Evolutionary conservation across 2,329 filamentous ascomycete genomes (phyloP), one percentile per base, ranked within the genome.

Genomic region (Botrytis fabae): DNA sequence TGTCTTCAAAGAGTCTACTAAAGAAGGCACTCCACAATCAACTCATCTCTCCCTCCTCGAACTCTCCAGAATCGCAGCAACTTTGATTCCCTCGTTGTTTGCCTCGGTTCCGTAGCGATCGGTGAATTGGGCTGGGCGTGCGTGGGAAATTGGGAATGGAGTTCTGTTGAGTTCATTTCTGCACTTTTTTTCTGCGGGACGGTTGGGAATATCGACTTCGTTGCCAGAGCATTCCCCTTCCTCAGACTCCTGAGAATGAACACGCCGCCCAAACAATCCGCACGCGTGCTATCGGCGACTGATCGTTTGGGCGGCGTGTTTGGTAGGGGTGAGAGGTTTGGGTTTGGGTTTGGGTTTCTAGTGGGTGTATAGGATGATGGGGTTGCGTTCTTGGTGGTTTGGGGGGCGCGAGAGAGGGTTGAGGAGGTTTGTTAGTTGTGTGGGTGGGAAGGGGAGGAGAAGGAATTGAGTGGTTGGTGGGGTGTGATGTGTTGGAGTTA

Each of bases 191-290:
- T 28, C 28, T 28, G 28, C 28, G 28, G 28, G 28, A 28, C 28
- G 28, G 28, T 28, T 28, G 28, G 28, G 28, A 28, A 51, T 51
- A 9, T 51, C 28, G 0, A 10, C 28, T 35, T 14, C 28, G 5
- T 22, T 9, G 2, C 4, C 10, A 0, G 14, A 6, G 10, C 3
- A 7, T 12, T 22, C 9, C 1, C 3, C 8, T 10, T 32, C 28
- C 9, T 9, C 20, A 35, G 18, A 2, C 22, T 0, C 25, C 10
- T 9, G 1, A 25, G 9, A 18, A 7, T 32, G 32, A 20, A n/a
- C n/a, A n/a, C n/a, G n/a, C n/a, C n/a, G n/a, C n/a, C n/a, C n/a
- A n/a, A n/a, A n/a, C n/a, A n/a, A n/a, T n/a, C n/a, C n/a, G n/a
- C n/a, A n/a, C n/a, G n/a, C n/a, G n/a, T n/a, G n/a, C n/a, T n/a